Conservation (phyloP, 208 protist genomes). For the Trypanosoma scelopori region DNA sequence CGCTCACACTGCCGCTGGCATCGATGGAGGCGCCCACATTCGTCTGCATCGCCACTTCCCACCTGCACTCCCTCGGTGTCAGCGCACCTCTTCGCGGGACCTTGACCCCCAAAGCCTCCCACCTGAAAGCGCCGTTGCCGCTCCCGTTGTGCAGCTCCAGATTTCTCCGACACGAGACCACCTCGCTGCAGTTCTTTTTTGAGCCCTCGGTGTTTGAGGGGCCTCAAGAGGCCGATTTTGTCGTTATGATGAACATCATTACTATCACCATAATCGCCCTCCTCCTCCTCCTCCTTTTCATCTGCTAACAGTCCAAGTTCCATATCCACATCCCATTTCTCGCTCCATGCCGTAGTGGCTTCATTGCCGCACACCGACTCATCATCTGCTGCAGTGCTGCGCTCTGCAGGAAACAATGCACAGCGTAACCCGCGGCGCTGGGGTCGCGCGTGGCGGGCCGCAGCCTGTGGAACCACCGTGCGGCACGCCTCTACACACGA, state of each 20-base stretch:
- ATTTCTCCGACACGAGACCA: neutral
- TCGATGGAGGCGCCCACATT: slow-evolving; percentile 10
- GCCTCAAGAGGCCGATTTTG: slow-evolving; percentile 12
- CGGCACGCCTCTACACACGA: slow-evolving; percentile 11
- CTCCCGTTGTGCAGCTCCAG: neutral
- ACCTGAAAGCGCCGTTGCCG: neutral
- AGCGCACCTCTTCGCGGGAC: neutral
- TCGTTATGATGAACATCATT: no score
- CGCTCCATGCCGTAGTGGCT: no score
- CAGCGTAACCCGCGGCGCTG: neutral
- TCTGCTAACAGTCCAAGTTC: slow-evolving; percentile 4
- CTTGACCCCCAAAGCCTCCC: neutral
- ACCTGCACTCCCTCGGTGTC: neutral
- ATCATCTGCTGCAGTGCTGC: neutral
- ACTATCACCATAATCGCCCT: slow-evolving; percentile 16
- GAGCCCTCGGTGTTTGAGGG: slow-evolving; percentile 10
- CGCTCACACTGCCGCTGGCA: slow-evolving; percentile 13
- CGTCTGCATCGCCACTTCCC: neutral
- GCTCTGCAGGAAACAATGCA: slow-evolving; percentile 3
- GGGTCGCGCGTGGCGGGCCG: neutral
- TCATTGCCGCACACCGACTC: neutral
- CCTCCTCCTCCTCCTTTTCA: slow-evolving; percentile 8
- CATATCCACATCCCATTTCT: neutral
- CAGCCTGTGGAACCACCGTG: neutral
- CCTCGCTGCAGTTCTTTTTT: slow-evolving; percentile 8